phyloP scores from a whole-genome alignment of 2,329 filamentous ascomycete genomes.

The Calonectria honghensis region DNA sequence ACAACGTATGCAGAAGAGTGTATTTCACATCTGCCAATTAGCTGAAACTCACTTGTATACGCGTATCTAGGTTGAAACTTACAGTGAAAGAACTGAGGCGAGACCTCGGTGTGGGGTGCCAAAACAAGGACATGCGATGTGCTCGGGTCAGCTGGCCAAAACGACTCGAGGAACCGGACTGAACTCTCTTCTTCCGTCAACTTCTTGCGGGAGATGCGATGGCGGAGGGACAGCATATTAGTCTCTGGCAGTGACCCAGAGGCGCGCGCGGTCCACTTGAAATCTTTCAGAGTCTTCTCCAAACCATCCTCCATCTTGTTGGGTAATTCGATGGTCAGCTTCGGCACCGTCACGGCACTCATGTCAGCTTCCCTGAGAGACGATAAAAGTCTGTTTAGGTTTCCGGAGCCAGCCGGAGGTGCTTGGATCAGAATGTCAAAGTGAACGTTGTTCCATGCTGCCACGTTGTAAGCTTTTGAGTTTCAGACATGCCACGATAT shows the following conservation, averaged over 20 bases:
- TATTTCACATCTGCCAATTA: constrained; percentile 81
- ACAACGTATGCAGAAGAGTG: constrained; percentile 83
- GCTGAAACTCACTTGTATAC: not conserved
- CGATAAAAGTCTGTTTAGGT: constrained; percentile 83
- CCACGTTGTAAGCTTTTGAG: constrained; percentile 35
- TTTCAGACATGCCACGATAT: constrained; percentile 44
- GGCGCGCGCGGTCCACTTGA: constrained; percentile 78
- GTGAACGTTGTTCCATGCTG: constrained; percentile 84
- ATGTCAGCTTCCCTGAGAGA: constrained; percentile 87
- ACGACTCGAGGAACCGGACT: constrained; percentile 87
- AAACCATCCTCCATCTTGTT: constrained; percentile 79
- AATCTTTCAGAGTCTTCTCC: constrained; percentile 76
- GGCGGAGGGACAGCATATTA: constrained; percentile 81
- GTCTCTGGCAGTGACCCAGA: constrained; percentile 62
- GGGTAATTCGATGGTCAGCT: constrained; percentile 90
- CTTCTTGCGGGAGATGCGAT: constrained; percentile 78
- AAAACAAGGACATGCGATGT: constrained; percentile 88
- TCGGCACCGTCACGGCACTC: constrained; percentile 79
- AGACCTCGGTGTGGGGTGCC: constrained; percentile 86
- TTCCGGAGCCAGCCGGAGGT: constrained; percentile 80
- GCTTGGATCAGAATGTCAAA: constrained; percentile 92
- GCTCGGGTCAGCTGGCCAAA: constrained; percentile 82
- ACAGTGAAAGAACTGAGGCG: constrained; percentile 89
- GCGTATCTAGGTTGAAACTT: constrained; percentile 50
- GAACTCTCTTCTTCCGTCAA: constrained; percentile 82